Evolutionary conservation across 768 basidiomycete genomes (phyloP).

Genomic region (Termitomyces sp.): DNA sequence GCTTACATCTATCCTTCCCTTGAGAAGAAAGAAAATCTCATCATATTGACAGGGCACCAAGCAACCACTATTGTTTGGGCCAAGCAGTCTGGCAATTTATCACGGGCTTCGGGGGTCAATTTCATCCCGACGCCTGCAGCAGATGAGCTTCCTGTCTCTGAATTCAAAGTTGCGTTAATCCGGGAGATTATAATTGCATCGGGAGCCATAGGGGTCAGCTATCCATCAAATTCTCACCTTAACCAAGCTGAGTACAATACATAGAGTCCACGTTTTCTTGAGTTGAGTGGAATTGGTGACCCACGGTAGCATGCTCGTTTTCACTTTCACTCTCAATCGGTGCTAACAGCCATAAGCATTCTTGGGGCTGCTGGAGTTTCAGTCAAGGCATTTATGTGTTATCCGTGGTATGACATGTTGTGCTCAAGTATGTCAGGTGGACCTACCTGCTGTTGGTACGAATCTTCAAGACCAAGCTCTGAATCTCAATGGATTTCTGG

Average conservation of each 20-base stretch:
- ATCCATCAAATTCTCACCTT: neutral
- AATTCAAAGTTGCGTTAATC: neutral
- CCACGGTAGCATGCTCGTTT: neutral
- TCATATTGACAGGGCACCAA: constrained; percentile 11
- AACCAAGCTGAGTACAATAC: neutral
- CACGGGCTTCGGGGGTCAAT: constrained; percentile 9
- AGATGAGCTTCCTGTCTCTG: neutral
- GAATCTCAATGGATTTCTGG: neutral
- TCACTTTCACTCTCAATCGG: neutral
- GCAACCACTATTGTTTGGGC: constrained; percentile 10
- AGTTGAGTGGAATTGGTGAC: constrained; percentile 12
- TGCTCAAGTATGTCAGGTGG: neutral
- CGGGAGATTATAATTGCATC: constrained; percentile 11
- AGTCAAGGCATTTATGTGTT: neutral
- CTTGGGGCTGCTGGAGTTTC: constrained; percentile 5
- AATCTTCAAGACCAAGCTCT: constrained; percentile 15
- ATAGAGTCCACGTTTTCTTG: constrained; percentile 12
- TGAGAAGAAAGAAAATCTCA: constrained; percentile 4
- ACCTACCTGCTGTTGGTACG: constrained; percentile 13
- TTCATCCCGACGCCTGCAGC: constrained; percentile 3
- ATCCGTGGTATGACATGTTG: neutral
- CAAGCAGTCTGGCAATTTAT: neutral
- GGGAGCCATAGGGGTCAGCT: constrained; percentile 11
- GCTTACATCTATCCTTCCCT: constrained; percentile 14
- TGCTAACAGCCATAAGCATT: neutral